phyloP scores from a whole-genome alignment of 768 basidiomycete species.

The Pleurotus cornucopiae region DNA sequence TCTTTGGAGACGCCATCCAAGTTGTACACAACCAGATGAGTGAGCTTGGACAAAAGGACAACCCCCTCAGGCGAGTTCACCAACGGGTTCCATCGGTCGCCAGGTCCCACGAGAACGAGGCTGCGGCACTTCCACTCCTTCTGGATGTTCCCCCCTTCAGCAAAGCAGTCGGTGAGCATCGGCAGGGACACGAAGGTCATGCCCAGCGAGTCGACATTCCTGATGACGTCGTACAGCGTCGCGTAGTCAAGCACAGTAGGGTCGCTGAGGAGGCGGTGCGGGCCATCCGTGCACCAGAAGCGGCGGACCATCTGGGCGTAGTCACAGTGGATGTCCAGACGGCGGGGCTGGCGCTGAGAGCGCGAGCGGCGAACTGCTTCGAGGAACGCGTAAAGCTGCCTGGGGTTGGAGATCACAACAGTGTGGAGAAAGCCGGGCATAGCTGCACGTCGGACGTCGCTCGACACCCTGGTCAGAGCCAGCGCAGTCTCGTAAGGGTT shows the following conservation, averaged over 20 bases:
- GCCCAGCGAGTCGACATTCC: constrained; percentile 27
- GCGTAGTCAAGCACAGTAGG: constrained; percentile 14
- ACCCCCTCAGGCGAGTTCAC: constrained; percentile 24
- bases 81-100: constrained; percentile 28
- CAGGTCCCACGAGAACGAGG: constrained; percentile 26
- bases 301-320: constrained; percentile 26
- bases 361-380: constrained; percentile 25
- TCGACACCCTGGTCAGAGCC: constrained; percentile 29
- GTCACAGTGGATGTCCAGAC: constrained; percentile 20
- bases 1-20: constrained; percentile 3
- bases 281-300: constrained; percentile 30
- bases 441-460: constrained; percentile 23
- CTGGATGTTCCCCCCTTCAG: constrained; percentile 7
- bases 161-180: constrained; percentile 29
- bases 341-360: constrained; percentile 10
- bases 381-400: constrained; percentile 27
- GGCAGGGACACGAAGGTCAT: constrained; percentile 25
- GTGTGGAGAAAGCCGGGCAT: constrained; percentile 37
- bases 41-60: constrained; percentile 29
- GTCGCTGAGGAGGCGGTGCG: constrained; percentile 19
- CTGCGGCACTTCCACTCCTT: constrained; percentile 23
- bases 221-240: constrained; percentile 22
- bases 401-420: constrained; percentile 25
- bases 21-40: constrained; percentile 32
- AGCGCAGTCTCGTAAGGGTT: constrained; percentile 17